phyloP scores from a whole-genome alignment of 1,284 basidiomycete genomes.

The Phlebopus sp. region DNA sequence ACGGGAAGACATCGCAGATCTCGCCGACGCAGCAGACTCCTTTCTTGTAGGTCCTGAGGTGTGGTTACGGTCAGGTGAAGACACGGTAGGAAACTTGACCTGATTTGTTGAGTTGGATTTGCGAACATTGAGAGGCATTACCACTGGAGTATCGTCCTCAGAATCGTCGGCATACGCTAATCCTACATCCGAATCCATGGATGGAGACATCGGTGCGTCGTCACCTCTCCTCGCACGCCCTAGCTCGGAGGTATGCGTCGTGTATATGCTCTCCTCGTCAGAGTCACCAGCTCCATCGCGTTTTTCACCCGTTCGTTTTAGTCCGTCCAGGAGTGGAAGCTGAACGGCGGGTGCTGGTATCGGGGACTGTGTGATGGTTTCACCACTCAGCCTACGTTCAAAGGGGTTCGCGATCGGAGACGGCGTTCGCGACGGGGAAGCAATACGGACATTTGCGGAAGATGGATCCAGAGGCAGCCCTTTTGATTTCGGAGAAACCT shows the following conservation, averaged over 20 bases:
- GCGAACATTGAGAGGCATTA: constrained; percentile 28
- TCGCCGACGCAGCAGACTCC: constrained; percentile 21
- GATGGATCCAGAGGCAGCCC: too few relatives aligned
- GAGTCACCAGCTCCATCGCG: constrained; percentile 27
- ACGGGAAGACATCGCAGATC: constrained; percentile 20
- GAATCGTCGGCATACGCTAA: constrained; percentile 52
- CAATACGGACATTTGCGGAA: constrained; percentile 25
- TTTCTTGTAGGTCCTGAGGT: constrained; percentile 22
- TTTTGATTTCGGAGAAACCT: constrained; percentile 12
- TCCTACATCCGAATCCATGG: constrained; percentile 39
- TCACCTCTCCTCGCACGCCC: constrained; percentile 15
- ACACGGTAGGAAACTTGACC: constrained; percentile 23
- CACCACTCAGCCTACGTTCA: constrained; percentile 31
- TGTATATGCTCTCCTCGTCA: constrained; percentile 34
- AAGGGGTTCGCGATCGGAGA: constrained; percentile 36
- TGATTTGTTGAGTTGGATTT: constrained; percentile 34
- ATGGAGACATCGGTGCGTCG: constrained; percentile 39
- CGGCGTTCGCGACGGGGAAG: constrained; percentile 36
- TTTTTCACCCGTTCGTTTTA: constrained; percentile 27
- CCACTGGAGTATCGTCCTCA: constrained; percentile 40
- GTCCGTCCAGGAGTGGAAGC: constrained; percentile 44
- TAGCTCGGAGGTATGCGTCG: constrained; percentile 23
- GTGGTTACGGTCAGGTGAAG: constrained; percentile 7
- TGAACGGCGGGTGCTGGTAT: constrained; percentile 21
- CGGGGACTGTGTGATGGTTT: constrained; percentile 31